Conservation (phyloP, 306 rosid species). For the Bauhinia variegata region DNA sequence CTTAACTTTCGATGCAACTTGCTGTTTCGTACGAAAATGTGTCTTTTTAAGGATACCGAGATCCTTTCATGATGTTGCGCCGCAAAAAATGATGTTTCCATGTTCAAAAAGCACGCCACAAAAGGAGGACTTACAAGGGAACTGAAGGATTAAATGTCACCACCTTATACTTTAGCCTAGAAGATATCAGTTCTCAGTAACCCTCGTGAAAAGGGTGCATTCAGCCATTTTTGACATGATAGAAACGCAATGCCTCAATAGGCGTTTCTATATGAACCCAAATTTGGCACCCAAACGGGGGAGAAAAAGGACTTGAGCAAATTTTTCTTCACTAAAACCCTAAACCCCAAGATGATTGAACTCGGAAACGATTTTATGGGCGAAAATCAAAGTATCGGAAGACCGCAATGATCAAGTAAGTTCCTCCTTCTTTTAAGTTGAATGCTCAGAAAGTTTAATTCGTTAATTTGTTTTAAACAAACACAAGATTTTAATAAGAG, state of each 20-base stretch:
- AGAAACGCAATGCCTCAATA: not conserved
- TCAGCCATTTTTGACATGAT: slow-evolving; percentile 30
- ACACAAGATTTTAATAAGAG: not conserved
- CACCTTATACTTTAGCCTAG: slow-evolving; percentile 11
- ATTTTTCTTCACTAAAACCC: not conserved
- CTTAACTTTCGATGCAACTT: slow-evolving; percentile 19
- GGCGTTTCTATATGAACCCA: slow-evolving; percentile 14
- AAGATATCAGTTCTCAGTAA: slow-evolving; percentile 21
- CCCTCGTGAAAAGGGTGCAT: slow-evolving; percentile 3
- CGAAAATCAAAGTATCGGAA: not conserved
- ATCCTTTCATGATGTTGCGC: slow-evolving; percentile 16
- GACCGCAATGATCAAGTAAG: slow-evolving; percentile 23
- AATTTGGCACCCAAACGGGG: not conserved
- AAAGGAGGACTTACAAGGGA: slow-evolving; percentile 23
- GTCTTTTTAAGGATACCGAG: slow-evolving; percentile 28
- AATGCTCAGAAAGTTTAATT: not conserved
- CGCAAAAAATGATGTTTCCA: not conserved
- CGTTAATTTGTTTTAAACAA: not conserved
- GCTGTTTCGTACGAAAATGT: slow-evolving; percentile 23
- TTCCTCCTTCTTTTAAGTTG: not conserved
- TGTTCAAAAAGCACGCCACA: slow-evolving; percentile 5
- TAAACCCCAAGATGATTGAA: not conserved
- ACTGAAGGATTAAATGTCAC: slow-evolving; percentile 20
- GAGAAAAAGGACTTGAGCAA: not conserved
- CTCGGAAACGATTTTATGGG: slow-evolving; percentile 4